Evolutionary conservation across 1,284 basidiomycete genomes (phyloP).

Genomic region (Naganishia liquefaciens): DNA sequence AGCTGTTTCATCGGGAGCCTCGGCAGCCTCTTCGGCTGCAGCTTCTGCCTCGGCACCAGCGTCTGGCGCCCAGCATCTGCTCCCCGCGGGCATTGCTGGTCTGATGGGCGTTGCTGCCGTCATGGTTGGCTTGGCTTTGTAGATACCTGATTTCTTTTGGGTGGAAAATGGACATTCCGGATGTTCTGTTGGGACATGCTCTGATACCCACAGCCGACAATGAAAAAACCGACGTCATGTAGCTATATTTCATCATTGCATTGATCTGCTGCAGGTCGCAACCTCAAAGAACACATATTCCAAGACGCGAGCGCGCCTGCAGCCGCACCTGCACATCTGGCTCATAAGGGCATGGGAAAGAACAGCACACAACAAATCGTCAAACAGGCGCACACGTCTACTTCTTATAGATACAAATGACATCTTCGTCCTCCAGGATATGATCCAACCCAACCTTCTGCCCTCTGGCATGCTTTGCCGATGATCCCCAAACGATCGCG

Average conservation of each 20-base stretch:
- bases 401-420: conserved; percentile 52
- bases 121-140: conserved; percentile 13
- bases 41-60: neutral
- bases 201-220: conserved; percentile 8
- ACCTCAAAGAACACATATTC: neutral
- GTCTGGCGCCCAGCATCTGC: neutral
- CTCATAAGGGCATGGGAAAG: too few relatives aligned
- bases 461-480: conserved; percentile 92
- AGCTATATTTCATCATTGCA: conserved; percentile 1
- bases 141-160: neutral
- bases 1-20: conserved; percentile 9
- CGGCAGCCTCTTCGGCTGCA: conserved; percentile 12
- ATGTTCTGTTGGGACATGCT: neutral
- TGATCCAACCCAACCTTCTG: conserved; percentile 95
- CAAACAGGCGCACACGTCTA: conserved; percentile 33
- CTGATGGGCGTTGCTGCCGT: conserved; percentile 15
- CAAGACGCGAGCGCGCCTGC: too few relatives aligned
- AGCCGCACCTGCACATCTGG: too few relatives aligned
- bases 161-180: conserved; percentile 3
- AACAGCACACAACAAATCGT: too few relatives aligned
- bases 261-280: neutral
- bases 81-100: conserved; percentile 14
- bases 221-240: neutral
- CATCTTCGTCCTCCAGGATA: conserved; percentile 61
- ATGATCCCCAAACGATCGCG: conserved; percentile 88